Conservation (phyloP, 306 rosid species). For the Quercus mongolica region DNA sequence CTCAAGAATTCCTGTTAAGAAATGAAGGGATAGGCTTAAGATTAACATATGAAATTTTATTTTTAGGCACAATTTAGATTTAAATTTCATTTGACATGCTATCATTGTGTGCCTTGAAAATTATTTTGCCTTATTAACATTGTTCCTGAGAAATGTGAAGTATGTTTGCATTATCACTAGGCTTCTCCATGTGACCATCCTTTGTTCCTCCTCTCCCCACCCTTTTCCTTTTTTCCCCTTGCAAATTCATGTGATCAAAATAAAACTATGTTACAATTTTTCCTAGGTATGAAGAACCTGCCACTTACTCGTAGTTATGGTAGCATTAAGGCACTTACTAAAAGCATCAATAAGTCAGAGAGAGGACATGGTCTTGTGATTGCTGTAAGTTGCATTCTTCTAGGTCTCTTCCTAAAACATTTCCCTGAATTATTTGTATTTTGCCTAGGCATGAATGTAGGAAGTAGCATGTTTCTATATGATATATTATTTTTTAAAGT, state of each 20-base stretch:
- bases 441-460: background rate
- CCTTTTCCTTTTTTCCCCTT: background rate
- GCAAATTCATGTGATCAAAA: background rate
- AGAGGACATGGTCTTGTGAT: constrained; percentile 90
- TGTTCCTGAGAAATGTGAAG: background rate
- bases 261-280: constrained; percentile 1
- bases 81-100: background rate
- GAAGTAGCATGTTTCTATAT: background rate
- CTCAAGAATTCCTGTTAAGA: background rate
- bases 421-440: constrained; percentile 1
- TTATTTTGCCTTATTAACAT: background rate
- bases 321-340: constrained; percentile 67
- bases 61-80: background rate
- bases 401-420: background rate
- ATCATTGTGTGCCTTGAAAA: background rate
- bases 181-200: background rate
- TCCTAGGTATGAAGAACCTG: constrained; percentile 73
- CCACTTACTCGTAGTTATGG: constrained; percentile 93
- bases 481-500: background rate
- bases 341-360: constrained; percentile 61
- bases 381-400: constrained; percentile 70
- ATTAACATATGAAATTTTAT: background rate
- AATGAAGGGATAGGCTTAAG: background rate
- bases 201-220: no score
- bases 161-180: background rate